Conservation (phyloP, 2,329 filamentous ascomycete species). For the Venturia carpophila region DNA sequence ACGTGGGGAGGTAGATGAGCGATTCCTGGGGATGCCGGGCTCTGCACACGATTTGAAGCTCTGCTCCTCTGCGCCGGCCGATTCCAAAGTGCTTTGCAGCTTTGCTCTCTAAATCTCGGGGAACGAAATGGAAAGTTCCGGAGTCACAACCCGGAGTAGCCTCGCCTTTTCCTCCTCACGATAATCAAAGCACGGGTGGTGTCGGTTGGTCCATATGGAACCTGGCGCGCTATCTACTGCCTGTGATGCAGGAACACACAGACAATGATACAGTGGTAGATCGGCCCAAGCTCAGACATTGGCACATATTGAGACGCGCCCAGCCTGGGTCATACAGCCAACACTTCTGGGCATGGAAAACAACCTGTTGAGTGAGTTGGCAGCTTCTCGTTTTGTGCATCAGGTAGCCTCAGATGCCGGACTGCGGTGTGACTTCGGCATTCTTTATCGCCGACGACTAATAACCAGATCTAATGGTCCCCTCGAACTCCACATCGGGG, state of each 20-base stretch:
- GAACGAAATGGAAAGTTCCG: neutral
- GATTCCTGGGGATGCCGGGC: constrained; percentile 1
- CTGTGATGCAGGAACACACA: constrained; percentile 7
- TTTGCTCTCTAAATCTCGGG: neutral
- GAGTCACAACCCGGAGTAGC: neutral
- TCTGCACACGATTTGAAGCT: neutral
- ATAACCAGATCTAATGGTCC: neutral
- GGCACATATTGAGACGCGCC: neutral
- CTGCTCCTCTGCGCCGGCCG: neutral
- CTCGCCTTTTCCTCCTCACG: neutral
- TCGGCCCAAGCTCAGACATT: neutral
- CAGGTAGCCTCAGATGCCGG: neutral
- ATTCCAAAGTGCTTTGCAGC: neutral
- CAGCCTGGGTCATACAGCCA: neutral
- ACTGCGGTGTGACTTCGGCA: neutral
- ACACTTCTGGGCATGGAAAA: neutral
- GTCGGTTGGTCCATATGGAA: neutral
- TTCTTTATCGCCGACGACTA: neutral
- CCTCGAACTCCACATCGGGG: neutral
- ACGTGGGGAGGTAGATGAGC: constrained; percentile 7
- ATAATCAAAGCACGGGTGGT: constrained; percentile 7
- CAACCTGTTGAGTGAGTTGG: neutral
- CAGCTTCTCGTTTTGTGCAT: neutral
- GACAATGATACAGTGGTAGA: neutral
- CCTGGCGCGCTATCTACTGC: neutral